phyloP scores from a whole-genome alignment of 2,329 filamentous ascomycete species.

The Calonectria fujianensis region DNA sequence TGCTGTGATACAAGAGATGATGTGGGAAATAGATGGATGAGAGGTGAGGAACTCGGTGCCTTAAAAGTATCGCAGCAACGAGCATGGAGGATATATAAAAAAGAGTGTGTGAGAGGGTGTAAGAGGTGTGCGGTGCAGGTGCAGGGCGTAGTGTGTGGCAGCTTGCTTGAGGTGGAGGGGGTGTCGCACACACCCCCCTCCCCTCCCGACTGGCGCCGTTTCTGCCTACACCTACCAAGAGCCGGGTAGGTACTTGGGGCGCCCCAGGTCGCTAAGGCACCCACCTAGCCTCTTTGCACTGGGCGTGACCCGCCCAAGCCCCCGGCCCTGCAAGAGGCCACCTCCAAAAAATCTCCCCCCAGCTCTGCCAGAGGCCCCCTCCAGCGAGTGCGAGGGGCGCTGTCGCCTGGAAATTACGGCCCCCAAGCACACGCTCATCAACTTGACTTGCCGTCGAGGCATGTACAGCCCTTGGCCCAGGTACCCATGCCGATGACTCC shows the following conservation, averaged over 20 bases:
- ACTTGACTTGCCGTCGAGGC: slow-evolving; percentile 24
- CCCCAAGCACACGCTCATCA: slow-evolving; percentile 34
- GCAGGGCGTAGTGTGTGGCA: slow-evolving; percentile 26
- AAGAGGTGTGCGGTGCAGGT: slow-evolving; percentile 28
- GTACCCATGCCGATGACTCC: slow-evolving; percentile 53
- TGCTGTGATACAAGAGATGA: slow-evolving; percentile 36
- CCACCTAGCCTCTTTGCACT: slow-evolving; percentile 15
- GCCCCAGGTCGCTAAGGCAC: slow-evolving; percentile 33
- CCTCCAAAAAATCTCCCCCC: background rate
- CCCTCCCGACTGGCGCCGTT: slow-evolving; percentile 41
- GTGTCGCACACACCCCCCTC: slow-evolving; percentile 1
- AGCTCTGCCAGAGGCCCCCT: background rate
- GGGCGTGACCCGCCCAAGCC: slow-evolving; percentile 17
- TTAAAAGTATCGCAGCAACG: slow-evolving; percentile 42
- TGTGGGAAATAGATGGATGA: slow-evolving; percentile 47
- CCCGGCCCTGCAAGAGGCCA: slow-evolving; percentile 26
- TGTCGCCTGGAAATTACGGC: slow-evolving; percentile 29
- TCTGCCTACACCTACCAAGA: slow-evolving; percentile 52
- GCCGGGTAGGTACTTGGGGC: slow-evolving; percentile 25
- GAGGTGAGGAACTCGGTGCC: slow-evolving; percentile 46
- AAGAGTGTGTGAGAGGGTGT: slow-evolving; percentile 29
- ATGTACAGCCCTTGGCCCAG: slow-evolving; percentile 14
- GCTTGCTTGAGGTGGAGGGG: slow-evolving; percentile 28
- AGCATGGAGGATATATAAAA: slow-evolving; percentile 52
- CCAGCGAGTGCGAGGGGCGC: slow-evolving; percentile 4